phyloP scores from a whole-genome alignment of 345 rosid species.

The Arabidopsis suecica region DNA sequence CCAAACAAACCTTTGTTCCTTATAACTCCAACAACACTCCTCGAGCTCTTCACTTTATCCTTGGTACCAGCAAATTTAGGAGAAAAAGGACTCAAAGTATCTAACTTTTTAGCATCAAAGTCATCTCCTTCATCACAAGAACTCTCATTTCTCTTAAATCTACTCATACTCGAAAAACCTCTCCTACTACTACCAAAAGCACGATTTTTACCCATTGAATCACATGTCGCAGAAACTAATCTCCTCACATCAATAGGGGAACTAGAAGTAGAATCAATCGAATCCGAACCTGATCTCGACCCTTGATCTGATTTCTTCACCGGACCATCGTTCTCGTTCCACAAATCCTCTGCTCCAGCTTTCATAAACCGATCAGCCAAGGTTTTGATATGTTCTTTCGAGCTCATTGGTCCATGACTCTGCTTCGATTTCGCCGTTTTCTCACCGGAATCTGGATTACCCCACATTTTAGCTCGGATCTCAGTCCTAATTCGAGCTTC shows the following conservation, averaged over 20 bases:
- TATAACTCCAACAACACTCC: conserved; percentile 31
- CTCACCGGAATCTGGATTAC: conserved; percentile 38
- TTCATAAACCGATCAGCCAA: conserved; percentile 92
- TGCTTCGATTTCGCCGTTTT: conserved; percentile 14
- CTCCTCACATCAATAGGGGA: conserved; percentile 63
- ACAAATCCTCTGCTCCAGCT: conserved; percentile 87
- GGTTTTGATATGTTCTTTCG: conserved; percentile 67
- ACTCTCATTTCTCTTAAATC: conserved; percentile 53
- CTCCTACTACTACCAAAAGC: conserved; percentile 28
- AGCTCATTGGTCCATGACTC: conserved; percentile 60
- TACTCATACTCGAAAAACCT: conserved; percentile 59
- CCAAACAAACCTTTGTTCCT: conserved; percentile 41
- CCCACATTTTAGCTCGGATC: conserved; percentile 62
- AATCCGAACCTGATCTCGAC: conserved; percentile 35
- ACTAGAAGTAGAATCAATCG: conserved; percentile 28
- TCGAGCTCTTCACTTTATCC: conserved; percentile 41
- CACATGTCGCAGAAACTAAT: conserved; percentile 41
- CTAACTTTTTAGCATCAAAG: conserved; percentile 26
- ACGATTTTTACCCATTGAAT: conserved; percentile 16
- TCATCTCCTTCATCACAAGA: conserved; percentile 50
- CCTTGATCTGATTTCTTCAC: conserved; percentile 48
- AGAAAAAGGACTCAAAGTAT: conserved; percentile 40
- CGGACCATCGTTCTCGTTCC: conserved; percentile 89
- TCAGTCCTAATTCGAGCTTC: conserved; percentile 78
- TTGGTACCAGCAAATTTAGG: conserved; percentile 28